phyloP scores from a whole-genome alignment of 2,329 filamentous ascomycete genomes.

The Exophiala aquamarina region DNA sequence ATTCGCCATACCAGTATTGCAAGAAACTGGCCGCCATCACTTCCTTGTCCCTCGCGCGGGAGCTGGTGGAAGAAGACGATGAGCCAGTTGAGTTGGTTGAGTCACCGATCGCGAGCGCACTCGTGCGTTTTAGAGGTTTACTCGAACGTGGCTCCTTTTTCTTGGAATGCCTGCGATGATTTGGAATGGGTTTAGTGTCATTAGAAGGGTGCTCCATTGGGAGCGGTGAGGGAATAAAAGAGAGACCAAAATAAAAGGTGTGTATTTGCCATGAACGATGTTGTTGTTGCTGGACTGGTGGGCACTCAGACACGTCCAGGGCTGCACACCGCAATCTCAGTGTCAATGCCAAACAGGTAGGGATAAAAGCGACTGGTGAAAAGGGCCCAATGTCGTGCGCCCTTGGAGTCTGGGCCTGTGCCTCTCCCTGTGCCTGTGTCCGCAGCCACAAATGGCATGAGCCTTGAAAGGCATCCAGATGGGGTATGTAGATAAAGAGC shows the following conservation, averaged over 20 bases:
- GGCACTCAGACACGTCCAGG: too few relatives aligned
- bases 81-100: constrained; percentile 8
- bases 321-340: too few relatives aligned
- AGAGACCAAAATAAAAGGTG: too few relatives aligned
- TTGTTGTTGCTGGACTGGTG: too few relatives aligned
- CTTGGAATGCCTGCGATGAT: constrained; percentile 4
- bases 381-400: too few relatives aligned
- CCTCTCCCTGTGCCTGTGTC: too few relatives aligned
- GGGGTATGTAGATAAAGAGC: too few relatives aligned
- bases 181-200: constrained; percentile 1
- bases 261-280: not conserved
- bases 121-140: constrained; percentile 19
- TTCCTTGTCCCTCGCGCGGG: constrained; percentile 10
- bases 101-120: constrained; percentile 15
- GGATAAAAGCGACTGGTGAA: too few relatives aligned
- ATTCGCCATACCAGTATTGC: constrained; percentile 44
- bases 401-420: too few relatives aligned
- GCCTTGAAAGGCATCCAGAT: too few relatives aligned
- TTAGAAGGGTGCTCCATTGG: constrained; percentile 13
- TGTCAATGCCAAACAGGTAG: too few relatives aligned
- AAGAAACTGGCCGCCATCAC: constrained; percentile 45
- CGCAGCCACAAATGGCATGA: too few relatives aligned
- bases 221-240: constrained; percentile 15
- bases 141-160: constrained; percentile 10
- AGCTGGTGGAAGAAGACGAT: constrained; percentile 1